These are phyloP conservation scores for Chlamydomonas eustigma DNA, from an alignment of 139 green algal species.

Conservation along the genomic window DNA sequence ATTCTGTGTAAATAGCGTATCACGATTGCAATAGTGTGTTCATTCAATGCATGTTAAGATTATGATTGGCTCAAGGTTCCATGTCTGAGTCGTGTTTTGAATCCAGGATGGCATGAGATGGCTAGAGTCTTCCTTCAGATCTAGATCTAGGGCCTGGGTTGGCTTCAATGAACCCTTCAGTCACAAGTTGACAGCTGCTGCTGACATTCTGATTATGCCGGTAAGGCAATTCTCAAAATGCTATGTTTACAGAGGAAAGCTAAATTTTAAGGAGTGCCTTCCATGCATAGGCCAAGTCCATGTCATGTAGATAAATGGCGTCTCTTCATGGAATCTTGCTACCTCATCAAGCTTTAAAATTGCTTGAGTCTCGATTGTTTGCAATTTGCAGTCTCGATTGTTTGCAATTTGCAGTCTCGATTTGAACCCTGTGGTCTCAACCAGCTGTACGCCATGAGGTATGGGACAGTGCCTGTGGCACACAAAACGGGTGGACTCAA, in stretches of 20 bases:
- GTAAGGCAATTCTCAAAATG: too few species aligned
- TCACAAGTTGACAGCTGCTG: slow-evolving; percentile 66
- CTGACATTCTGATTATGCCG: slow-evolving; percentile 84
- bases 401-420: slow-evolving; percentile 33
- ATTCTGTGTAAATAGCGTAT: too few species aligned
- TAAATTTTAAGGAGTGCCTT: too few species aligned
- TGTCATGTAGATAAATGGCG: too few species aligned
- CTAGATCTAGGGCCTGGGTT: slow-evolving; percentile 77
- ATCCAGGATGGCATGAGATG: slow-evolving; percentile 56
- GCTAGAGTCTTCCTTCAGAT: slow-evolving; percentile 58
- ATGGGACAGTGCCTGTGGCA: slow-evolving; percentile 73
- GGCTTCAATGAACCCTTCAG: slow-evolving; percentile 85
- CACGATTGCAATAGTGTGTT: too few species aligned
- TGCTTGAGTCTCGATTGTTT: slow-evolving; percentile 40
- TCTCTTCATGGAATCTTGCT: slow-evolving; percentile 68
- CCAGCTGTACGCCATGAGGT: slow-evolving; percentile 79
- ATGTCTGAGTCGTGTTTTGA: too few species aligned
- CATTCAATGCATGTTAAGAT: too few species aligned
- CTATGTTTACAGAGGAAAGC: too few species aligned
- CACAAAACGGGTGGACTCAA: slow-evolving; percentile 65
- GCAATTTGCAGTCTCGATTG: too few species aligned
- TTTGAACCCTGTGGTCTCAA: slow-evolving; percentile 86
- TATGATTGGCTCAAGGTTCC: too few species aligned
- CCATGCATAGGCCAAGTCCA: too few species aligned
- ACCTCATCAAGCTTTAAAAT: slow-evolving; percentile 70